These are phyloP conservation scores for Friedmanniomyces simplex DNA, from an alignment of 495 filamentous ascomycete species.

Conservation along the genomic window DNA sequence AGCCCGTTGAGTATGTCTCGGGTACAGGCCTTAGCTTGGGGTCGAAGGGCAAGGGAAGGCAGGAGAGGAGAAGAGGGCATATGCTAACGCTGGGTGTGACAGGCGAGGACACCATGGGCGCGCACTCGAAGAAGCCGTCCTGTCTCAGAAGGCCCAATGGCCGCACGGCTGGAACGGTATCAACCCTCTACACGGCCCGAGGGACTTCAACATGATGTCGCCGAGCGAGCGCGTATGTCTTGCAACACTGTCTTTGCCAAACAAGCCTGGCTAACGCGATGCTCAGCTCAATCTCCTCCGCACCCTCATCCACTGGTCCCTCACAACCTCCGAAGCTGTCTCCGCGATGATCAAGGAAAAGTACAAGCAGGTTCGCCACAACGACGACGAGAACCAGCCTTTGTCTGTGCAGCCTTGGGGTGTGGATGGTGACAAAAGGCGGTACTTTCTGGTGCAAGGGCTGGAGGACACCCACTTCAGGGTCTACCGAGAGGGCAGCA, in stretches of 20 bases:
- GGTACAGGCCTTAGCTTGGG: constrained; percentile 2
- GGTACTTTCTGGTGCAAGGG: constrained; percentile 90
- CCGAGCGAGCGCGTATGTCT: constrained; percentile 67
- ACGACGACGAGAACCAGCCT: constrained; percentile 87
- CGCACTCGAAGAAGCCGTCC: constrained; percentile 86
- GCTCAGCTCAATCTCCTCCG: constrained; percentile 65
- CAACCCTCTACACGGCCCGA: constrained; percentile 70
- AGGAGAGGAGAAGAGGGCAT: background rate
- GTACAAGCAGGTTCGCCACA: constrained; percentile 82
- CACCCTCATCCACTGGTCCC: constrained; percentile 75
- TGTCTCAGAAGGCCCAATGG: constrained; percentile 81
- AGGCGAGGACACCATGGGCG: constrained; percentile 81
- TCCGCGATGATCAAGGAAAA: constrained; percentile 69
- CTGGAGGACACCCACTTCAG: constrained; percentile 88
- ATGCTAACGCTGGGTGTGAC: constrained; percentile 12
- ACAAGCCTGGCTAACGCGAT: constrained; percentile 14
- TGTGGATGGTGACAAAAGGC: constrained; percentile 74
- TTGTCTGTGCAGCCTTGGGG: constrained; percentile 95
- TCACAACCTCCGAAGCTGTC: constrained; percentile 80
- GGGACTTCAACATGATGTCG: constrained; percentile 67
- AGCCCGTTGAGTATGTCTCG: constrained; percentile 84
- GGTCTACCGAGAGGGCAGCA: constrained; percentile 90
- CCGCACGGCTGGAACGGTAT: constrained; percentile 73
- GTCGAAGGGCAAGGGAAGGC: background rate
- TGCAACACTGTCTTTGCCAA: background rate